Conservation (phyloP, 768 basidiomycete genomes). For the Podaxis carcinomalis region DNA sequence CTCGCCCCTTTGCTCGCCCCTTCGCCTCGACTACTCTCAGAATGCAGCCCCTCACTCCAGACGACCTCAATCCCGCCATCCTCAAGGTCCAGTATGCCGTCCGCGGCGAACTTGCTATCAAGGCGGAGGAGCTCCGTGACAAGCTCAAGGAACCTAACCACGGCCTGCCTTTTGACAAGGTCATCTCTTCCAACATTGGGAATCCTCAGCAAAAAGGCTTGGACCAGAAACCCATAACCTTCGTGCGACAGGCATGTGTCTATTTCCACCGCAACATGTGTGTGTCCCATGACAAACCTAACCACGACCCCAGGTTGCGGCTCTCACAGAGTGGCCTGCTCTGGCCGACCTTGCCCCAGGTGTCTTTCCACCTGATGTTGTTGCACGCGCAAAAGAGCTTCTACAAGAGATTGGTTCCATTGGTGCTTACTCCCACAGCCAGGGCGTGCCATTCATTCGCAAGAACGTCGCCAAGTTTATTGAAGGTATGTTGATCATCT, state of each 20-base stretch:
- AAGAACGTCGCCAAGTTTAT: conserved; percentile 89
- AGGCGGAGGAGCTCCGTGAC: conserved; percentile 79
- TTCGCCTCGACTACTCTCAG: conserved; percentile 16
- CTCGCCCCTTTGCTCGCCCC: conserved; percentile 6
- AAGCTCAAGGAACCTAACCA: conserved; percentile 54
- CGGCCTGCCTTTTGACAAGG: conserved; percentile 76
- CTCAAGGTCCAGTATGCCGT: conserved; percentile 94
- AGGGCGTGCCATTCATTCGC: conserved; percentile 87
- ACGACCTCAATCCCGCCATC: conserved; percentile 79
- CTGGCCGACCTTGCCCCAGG: conserved; percentile 71
- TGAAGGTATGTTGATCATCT: conserved; percentile 46
- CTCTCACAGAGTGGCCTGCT: conserved; percentile 88
- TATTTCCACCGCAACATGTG: background rate
- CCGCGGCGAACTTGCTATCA: conserved; percentile 94
- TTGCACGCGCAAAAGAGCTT: conserved; percentile 80
- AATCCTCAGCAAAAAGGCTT: conserved; percentile 97
- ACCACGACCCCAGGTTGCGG: conserved; percentile 60
- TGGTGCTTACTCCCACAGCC: conserved; percentile 94
- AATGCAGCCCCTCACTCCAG: conserved; percentile 60
- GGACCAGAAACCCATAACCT: conserved; percentile 91
- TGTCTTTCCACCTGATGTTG: conserved; percentile 82
- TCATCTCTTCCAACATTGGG: conserved; percentile 96
- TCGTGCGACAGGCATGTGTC: conserved; percentile 71
- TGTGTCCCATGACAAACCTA: background rate
- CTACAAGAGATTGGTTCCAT: conserved; percentile 83